Conservation (phyloP, 1,284 basidiomycete species). For the Caloboletus firmus region DNA sequence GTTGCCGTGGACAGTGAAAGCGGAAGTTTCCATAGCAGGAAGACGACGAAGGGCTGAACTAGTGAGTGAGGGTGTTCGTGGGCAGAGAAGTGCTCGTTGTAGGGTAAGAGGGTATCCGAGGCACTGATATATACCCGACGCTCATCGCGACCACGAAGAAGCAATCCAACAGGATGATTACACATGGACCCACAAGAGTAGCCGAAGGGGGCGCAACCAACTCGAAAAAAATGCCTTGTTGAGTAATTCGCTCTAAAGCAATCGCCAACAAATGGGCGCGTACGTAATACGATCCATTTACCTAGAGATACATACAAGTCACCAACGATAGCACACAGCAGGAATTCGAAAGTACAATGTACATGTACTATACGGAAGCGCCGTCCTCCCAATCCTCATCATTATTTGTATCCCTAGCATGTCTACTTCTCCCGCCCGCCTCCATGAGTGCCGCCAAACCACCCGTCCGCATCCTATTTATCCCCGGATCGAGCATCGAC, state of each 20-base stretch:
- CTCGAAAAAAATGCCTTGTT: neutral
- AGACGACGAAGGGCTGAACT: neutral
- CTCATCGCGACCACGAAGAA: neutral
- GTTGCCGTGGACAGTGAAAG: conserved; percentile 10
- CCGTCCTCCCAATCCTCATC: conserved; percentile 37
- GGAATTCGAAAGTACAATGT: neutral
- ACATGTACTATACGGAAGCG: conserved; percentile 7
- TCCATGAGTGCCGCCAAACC: conserved; percentile 30
- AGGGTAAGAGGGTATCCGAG: neutral
- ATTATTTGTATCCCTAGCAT: conserved; percentile 10
- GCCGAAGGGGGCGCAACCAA: neutral
- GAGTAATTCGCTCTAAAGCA: neutral
- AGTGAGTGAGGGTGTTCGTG: neutral
- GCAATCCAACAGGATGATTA: neutral
- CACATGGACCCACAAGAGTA: neutral
- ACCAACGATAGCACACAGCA: conserved; percentile 4
- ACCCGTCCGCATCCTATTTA: conserved; percentile 10
- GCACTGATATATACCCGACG: conserved; percentile 2
- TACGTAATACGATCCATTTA: too few relatives aligned
- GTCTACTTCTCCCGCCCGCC: conserved; percentile 19
- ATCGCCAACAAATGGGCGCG: neutral
- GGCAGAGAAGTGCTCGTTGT: neutral
- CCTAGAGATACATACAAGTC: conserved; percentile 8
- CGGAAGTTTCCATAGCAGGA: neutral
- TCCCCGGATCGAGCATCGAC: conserved; percentile 15